A percentile compares a stretch with the other conserved stretches of the same genome.
These are phyloP conservation scores for Leccinum uliginosum DNA, from an alignment of 768 basidiomycete species.

Conservation along the genomic window DNA sequence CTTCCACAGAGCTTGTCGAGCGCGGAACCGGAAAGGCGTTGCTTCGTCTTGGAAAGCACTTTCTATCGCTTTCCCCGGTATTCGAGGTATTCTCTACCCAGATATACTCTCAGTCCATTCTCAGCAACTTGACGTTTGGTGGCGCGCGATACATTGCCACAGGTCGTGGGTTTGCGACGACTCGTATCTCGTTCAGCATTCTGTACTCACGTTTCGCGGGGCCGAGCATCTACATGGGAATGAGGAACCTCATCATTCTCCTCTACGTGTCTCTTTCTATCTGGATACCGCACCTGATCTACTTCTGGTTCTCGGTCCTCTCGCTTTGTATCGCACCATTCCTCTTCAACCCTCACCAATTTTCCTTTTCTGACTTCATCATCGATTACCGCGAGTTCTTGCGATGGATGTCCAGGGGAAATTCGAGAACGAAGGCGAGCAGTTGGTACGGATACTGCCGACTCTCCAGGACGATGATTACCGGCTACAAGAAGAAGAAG, in stretches of 20 bases:
- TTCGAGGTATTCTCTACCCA: slow-evolving; percentile 99
- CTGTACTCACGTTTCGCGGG: slow-evolving; percentile 98
- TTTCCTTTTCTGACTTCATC: slow-evolving; percentile 94
- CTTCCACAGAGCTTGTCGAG: slow-evolving; percentile 78
- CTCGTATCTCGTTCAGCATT: slow-evolving; percentile 92
- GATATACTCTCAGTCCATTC: slow-evolving; percentile 95
- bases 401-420: slow-evolving; percentile 99
- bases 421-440: slow-evolving; percentile 93
- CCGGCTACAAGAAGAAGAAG: slow-evolving; percentile 99
- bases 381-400: slow-evolving; percentile 98
- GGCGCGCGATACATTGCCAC: slow-evolving; percentile 99
- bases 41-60: slow-evolving; percentile 92
- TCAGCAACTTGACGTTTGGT: slow-evolving; percentile 96
- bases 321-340: slow-evolving; percentile 96
- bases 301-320: slow-evolving; percentile 97
- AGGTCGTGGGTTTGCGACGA: slow-evolving; percentile 98
- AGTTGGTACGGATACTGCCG: slow-evolving; percentile 99
- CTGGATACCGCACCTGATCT: slow-evolving; percentile 93
- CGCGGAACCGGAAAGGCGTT: slow-evolving; percentile 93
- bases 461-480: slow-evolving; percentile 93
- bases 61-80: slow-evolving; percentile 92
- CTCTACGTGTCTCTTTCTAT: slow-evolving; percentile 89
- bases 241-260: slow-evolving; percentile 87
- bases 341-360: slow-evolving; percentile 99
- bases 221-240: slow-evolving; percentile 98